Base-by-base conservation (phyloP, 192 early-diverging fungal species). In the Funneliformis geosporum region DNA sequence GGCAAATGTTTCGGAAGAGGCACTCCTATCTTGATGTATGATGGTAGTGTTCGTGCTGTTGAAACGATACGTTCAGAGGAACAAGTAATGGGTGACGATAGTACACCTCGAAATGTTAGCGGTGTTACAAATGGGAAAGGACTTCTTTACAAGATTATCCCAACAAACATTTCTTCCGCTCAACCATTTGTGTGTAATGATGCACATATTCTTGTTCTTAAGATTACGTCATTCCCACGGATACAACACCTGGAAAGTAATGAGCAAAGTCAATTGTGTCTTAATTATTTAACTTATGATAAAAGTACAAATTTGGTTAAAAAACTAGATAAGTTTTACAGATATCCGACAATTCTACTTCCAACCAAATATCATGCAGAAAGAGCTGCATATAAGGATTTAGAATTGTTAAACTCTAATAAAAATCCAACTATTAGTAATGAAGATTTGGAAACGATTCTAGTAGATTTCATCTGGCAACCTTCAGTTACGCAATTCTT, bases 131-230 rank as follows among this genome's bases (percentile, higher is more conserved):
- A 70, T 25, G 85, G 84, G 60, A 71, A 78, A 0, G 88, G 88
- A 79, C 76, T 79, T 47, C 79, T 89, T 79, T 89, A 85, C 74
- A 86, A 87, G 67, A 73, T 89, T 40, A 69, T 79, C 25, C 87
- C 88, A 0, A 76, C 43, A 1, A 25, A 18, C 8, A n/a, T 38
- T 33, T 33, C 46, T 44, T 65, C 46, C 33, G 82, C 84, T 47
- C 82, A 86, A 7, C 64, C 82, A 16, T 89, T 89, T 76, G 87
- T 84, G 55, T 89, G 88, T 81, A 89, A 89, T 64, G 85, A 81
- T 55, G 87, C 83, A 40, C 88, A 89, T 66, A 82, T 89, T 28
- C 80, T 89, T 23, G 87, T 89, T 46, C 81, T 89, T 80, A 70
- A 70, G 12, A 80, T 85, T 47, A 16, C 25, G 6, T 27, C 23